These are phyloP conservation scores for Ruellia speciosa DNA, from an alignment of 305 asterid genomes.

Conservation along the genomic window DNA sequence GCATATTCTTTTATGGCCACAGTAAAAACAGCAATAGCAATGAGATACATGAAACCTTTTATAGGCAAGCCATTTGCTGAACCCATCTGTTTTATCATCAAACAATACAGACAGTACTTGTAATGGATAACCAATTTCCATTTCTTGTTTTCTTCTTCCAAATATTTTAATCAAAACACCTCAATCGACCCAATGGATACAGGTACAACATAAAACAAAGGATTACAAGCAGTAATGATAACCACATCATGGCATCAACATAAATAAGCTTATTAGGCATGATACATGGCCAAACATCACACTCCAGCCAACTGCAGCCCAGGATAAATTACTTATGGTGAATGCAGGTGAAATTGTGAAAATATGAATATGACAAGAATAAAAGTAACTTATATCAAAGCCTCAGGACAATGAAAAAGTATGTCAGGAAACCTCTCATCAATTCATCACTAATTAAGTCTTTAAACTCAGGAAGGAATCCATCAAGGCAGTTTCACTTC, in stretches of 20 bases:
- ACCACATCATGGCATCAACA: neutral
- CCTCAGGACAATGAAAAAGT: too few relatives aligned
- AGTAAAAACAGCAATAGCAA: neutral
- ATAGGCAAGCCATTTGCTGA: neutral
- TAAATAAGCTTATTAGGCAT: neutral
- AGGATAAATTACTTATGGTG: neutral
- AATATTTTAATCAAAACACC: neutral
- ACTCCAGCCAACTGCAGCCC: neutral
- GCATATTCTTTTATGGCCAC: neutral
- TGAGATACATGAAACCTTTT: neutral
- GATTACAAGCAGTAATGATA: neutral
- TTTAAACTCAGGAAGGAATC: neutral
- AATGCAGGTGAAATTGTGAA: neutral
- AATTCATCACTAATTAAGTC: too few relatives aligned
- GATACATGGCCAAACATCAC: neutral
- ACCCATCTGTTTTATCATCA: neutral
- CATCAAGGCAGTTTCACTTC: neutral
- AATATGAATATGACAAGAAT: neutral
- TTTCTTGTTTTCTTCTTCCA: too few relatives aligned
- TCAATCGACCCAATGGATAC: neutral
- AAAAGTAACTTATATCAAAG: neutral
- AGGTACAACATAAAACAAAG: neutral
- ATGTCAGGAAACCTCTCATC: too few relatives aligned
- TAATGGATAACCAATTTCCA: too few relatives aligned
- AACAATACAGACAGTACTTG: too few relatives aligned